Base-by-base conservation (phyloP, 2,329 filamentous ascomycete species). In the Aspergillus sp. region DNA sequence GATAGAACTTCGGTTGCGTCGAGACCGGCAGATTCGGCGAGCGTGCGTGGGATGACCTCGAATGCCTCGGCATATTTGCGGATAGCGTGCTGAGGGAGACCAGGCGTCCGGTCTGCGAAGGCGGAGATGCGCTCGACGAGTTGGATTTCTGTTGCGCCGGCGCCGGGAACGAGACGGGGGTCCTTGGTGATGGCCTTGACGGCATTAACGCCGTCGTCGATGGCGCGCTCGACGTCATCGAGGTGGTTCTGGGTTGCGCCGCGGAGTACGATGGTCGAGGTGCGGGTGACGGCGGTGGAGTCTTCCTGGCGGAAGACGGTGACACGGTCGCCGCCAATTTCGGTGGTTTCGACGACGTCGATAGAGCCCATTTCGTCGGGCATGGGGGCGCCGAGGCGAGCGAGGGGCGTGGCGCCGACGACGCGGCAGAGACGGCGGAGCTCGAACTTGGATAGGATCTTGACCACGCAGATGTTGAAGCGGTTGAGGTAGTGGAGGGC, bases 351-450 rank as follows among this genome's bases (percentile, higher is more conserved):
- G 33, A 99, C 95, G 57, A 99, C 77, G 73, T 99, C 95, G 63
- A 99, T 87, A 68, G 79, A 89, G 64, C 95, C 95, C 93, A 96
- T 98, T 83, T 99, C 95, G 68, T 99, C 95, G n/a, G 96, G 95
- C 95, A 99, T 99, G 45, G 95, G 95, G 15, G 96, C 95, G 64
- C 95, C 95, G 48, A 99, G 83, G 68, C 95, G 89, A 53, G 96
- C 96, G 62, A 99, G 84, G n/a, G 95, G 95, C 14, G 95, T 97
- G 56, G 95, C 95, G 62, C 93, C 93, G 52, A 98, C 93, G 23
- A 99, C 95, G 62, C 95, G 89, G 84, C 96, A 99, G 70, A 98
- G 82, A 70, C 95, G 86, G 67, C 95, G 89, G 60, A 99, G 86
- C 79, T 99, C 95, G 71, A 98, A 99, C 79, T 99, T 99, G 80